Evolutionary conservation across 1,284 basidiomycete species (phyloP).

Genomic region (Cutaneotrichosporon cavernicola): DNA sequence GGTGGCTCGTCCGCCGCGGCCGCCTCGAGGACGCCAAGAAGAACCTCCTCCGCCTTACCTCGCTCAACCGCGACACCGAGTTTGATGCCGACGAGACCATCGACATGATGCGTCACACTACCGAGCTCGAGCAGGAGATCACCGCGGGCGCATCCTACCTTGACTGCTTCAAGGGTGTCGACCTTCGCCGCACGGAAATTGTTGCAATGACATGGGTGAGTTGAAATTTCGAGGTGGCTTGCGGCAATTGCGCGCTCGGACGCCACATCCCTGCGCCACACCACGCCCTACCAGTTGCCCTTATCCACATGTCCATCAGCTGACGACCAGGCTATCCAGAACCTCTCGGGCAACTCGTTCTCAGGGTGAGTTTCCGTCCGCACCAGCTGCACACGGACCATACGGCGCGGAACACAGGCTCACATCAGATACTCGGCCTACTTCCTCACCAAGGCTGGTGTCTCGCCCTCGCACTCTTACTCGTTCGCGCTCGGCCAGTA

Average conservation of each 20-base stretch:
- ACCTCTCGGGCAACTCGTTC: constrained; percentile 47
- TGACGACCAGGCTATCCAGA: constrained; percentile 42
- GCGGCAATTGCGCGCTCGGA: not conserved
- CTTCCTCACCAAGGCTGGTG: constrained; percentile 55
- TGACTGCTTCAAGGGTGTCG: constrained; percentile 55
- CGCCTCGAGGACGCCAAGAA: constrained; percentile 55
- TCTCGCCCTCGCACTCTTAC: constrained; percentile 49
- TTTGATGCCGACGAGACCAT: constrained; percentile 53
- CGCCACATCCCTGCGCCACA: not conserved
- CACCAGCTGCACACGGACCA: not conserved
- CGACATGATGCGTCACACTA: constrained; percentile 53
- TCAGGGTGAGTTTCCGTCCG: constrained; percentile 17
- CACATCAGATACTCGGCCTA: constrained; percentile 38
- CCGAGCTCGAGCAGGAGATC: constrained; percentile 41
- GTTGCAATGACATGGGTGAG: constrained; percentile 40
- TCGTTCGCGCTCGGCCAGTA: constrained; percentile 52
- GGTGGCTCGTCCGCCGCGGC: constrained; percentile 31
- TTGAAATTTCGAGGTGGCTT: not conserved
- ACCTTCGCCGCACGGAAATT: constrained; percentile 50
- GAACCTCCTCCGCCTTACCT: constrained; percentile 50
- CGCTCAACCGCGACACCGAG: constrained; percentile 39
- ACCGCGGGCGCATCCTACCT: constrained; percentile 48
- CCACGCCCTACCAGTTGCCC: not conserved
- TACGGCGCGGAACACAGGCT: not conserved
- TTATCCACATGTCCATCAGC: constrained; percentile 33